Conservation (phyloP, 2,329 filamentous ascomycete species). For the Dothistroma pini region DNA sequence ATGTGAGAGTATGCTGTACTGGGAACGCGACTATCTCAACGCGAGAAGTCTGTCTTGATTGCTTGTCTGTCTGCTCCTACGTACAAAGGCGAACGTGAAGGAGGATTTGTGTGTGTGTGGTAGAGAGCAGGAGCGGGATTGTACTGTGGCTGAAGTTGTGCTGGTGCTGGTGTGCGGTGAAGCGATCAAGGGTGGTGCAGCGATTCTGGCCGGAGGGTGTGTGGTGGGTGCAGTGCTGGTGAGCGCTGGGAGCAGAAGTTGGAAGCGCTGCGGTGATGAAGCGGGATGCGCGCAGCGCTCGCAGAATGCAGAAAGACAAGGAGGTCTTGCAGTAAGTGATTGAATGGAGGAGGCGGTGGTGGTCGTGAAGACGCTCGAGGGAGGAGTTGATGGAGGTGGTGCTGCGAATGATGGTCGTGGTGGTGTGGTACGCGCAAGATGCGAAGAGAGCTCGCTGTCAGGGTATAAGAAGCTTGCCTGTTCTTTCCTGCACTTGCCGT, state of each 20-base stretch:
- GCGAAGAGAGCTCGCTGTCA: not conserved
- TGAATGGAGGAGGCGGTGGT: not conserved
- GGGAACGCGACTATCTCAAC: constrained; percentile 4
- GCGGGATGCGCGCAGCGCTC: not conserved
- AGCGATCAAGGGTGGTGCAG: constrained; percentile 1
- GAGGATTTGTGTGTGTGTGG: not conserved
- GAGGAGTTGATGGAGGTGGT: no score
- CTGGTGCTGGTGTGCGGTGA: not conserved
- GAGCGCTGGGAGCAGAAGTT: constrained; percentile 1
- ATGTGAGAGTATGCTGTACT: constrained; percentile 5
- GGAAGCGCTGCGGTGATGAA: not conserved
- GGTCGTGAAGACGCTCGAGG: not conserved
- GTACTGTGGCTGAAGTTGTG: not conserved
- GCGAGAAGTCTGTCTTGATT: constrained; percentile 13
- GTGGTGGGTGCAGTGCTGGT: not conserved
- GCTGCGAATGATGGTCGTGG: not conserved
- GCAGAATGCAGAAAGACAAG: not conserved
- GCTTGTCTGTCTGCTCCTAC: constrained; percentile 21
- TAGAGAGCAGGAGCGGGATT: not conserved
- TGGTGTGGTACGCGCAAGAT: not conserved
- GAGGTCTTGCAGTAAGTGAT: not conserved
- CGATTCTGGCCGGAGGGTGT: not conserved
- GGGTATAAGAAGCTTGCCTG: not conserved
- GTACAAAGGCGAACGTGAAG: constrained; percentile 11
- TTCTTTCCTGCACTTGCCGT: not conserved